Conservation (phyloP, 129 eudicot species). For the Escallonia herrerae region DNA sequence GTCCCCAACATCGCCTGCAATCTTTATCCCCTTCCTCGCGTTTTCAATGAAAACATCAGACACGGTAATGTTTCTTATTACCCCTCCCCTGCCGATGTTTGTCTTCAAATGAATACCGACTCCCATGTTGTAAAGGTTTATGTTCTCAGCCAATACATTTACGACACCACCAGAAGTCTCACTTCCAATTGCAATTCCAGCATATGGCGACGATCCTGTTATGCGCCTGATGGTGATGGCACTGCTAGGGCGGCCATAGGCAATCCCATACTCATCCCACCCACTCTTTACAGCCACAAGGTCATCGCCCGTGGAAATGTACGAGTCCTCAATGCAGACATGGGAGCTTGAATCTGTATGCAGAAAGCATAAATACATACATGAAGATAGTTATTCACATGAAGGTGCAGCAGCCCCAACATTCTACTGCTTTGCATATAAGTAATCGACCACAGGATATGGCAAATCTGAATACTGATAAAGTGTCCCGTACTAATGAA, state of each 20-base stretch:
- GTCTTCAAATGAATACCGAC: slow-evolving; percentile 87
- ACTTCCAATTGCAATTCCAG: slow-evolving; percentile 91
- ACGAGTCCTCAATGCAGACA: slow-evolving; percentile 95
- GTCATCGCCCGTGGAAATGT: slow-evolving; percentile 91
- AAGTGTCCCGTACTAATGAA: background rate
- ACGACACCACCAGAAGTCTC: slow-evolving; percentile 88
- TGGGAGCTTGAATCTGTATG: slow-evolving; percentile 84
- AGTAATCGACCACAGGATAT: background rate
- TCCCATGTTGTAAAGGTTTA: slow-evolving; percentile 63
- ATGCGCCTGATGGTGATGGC: slow-evolving; percentile 78
- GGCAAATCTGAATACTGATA: background rate
- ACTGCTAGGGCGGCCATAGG: slow-evolving; percentile 63
- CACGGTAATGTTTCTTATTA: slow-evolving; percentile 61
- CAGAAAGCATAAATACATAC: background rate
- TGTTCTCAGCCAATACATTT: slow-evolving; percentile 67
- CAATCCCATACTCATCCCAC: slow-evolving; percentile 95
- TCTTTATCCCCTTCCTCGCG: slow-evolving; percentile 71
- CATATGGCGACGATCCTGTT: slow-evolving; percentile 77
- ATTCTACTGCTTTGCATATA: too few relatives aligned
- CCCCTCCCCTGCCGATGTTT: slow-evolving; percentile 80
- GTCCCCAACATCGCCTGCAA: slow-evolving; percentile 81
- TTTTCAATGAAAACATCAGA: slow-evolving; percentile 76
- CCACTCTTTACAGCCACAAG: slow-evolving; percentile 90
- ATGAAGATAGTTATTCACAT: background rate
- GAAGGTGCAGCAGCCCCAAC: background rate